Evolutionary conservation across 1,284 basidiomycete species (phyloP), one percentile per base, ranked within the genome.

Genomic region (Ceratobasidium sp.): DNA sequence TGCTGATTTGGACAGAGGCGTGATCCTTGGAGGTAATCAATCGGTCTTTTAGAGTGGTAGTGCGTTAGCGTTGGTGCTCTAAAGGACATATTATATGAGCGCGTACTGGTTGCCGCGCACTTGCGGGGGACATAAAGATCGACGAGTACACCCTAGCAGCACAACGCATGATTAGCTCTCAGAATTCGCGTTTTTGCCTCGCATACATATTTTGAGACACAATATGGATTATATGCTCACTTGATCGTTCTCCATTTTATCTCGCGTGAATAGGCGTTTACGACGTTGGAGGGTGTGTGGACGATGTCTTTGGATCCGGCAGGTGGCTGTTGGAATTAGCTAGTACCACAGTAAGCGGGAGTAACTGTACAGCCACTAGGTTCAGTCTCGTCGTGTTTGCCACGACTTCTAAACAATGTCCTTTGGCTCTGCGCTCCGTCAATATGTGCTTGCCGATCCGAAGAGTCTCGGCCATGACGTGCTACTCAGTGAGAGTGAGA

Each of bases 101-200:
- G 88, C 92, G 81, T 81, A 96, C 94, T 95, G 79, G 94, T 98
- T 75, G 95, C 94, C 83, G 94, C 89, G 85, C 98, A 99, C 86
- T 99, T 98, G 88, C 97, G 95, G 83, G 97, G 97, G 82, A 99
- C 96, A 88, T 99, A 99, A 85, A 99, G 95, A 89, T 99, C 97
- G 82, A 99, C 97, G 83, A 99, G 96, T 83, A 95, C 88, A 87
- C 97, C 96, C 94, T 98, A 43, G 41, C 59, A n/a, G 14, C 30
- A 59, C 13, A 58, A 43, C 26, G 21, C 21, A 14, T 4, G 43
- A 26, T 58, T 30, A 32, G 41, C 62, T 38, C 61, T 3, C n/a
- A 64, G 57, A 55, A 23, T 49, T 73, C 67, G 41, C 41, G 23
- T 30, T 23, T 57, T 44, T n/a, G 13, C n/a, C n/a, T n/a, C n/a